Conservation (phyloP, 805 yeast species). For the Nematodospora valgi region DNA sequence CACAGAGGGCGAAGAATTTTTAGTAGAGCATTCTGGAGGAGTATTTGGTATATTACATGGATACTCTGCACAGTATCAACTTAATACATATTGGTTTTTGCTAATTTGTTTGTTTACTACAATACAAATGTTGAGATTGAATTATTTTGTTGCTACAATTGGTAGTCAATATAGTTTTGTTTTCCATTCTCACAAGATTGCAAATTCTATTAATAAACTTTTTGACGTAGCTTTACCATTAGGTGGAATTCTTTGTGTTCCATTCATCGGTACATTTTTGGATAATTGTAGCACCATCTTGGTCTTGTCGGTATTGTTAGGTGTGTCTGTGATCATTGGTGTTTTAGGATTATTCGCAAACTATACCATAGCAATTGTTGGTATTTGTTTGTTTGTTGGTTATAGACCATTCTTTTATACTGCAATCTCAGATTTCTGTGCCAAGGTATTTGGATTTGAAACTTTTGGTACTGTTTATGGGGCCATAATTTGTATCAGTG, state of each 20-base stretch:
- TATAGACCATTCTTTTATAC: slow-evolving; percentile 60
- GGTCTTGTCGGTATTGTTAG: slow-evolving; percentile 40
- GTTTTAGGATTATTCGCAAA: slow-evolving; percentile 45
- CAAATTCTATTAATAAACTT: slow-evolving; percentile 41
- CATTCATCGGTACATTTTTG: slow-evolving; percentile 50
- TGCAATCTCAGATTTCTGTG: slow-evolving; percentile 54
- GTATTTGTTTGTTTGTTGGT: slow-evolving; percentile 46
- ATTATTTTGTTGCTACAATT: slow-evolving; percentile 58
- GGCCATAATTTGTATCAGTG: slow-evolving; percentile 51
- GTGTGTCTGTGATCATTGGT: slow-evolving; percentile 44
- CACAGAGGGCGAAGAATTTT: slow-evolving; percentile 43
- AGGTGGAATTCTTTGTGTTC: slow-evolving; percentile 54
- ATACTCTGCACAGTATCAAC: slow-evolving; percentile 45
- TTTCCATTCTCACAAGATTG: slow-evolving; percentile 34
- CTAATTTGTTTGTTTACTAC: slow-evolving; percentile 50
- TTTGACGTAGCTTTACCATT: slow-evolving; percentile 55
- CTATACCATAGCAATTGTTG: slow-evolving; percentile 39
- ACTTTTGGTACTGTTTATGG: slow-evolving; percentile 61
- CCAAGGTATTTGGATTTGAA: slow-evolving; percentile 62
- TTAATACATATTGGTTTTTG: slow-evolving; percentile 50
- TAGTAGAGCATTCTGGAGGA: slow-evolving; percentile 38
- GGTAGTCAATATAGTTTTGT: slow-evolving; percentile 52
- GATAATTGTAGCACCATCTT: slow-evolving; percentile 46
- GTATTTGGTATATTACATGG: slow-evolving; percentile 56
- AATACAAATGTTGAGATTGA: slow-evolving; percentile 54